phyloP scores from a whole-genome alignment of 352 stramenopile genomes.

The Phytophthora quininea region DNA sequence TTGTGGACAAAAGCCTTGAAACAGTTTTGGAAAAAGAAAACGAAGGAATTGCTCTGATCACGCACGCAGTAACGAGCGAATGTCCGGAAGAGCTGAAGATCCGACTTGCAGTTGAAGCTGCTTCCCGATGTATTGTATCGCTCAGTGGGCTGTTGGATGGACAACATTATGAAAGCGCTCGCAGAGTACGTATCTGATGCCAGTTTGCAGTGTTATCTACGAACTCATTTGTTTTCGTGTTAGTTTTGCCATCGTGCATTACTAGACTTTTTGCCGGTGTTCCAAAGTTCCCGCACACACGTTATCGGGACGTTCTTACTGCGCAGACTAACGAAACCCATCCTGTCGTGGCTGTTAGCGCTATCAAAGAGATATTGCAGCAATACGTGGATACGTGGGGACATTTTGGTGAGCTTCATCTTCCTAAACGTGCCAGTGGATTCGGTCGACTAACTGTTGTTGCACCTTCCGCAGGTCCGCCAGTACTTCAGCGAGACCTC shows the following conservation, averaged over 20 bases:
- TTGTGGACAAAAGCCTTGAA: slow-evolving; percentile 45
- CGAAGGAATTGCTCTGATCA: slow-evolving; percentile 45
- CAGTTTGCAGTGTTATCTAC: background rate
- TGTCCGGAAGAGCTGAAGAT: slow-evolving; percentile 60
- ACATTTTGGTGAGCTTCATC: slow-evolving; percentile 45
- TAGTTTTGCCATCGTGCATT: slow-evolving; percentile 58
- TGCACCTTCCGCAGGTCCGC: slow-evolving; percentile 24
- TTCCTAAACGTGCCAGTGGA: background rate
- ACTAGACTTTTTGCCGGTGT: slow-evolving; percentile 64
- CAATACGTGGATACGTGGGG: slow-evolving; percentile 70
- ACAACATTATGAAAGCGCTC: slow-evolving; percentile 57
- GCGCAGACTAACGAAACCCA: slow-evolving; percentile 15
- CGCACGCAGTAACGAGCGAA: slow-evolving; percentile 45
- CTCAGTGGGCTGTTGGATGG: slow-evolving; percentile 37
- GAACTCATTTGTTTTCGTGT: background rate
- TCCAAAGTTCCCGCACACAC: slow-evolving; percentile 61
- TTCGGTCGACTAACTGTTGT: background rate
- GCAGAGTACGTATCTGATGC: slow-evolving; percentile 39
- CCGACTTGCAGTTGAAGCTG: slow-evolving; percentile 59
- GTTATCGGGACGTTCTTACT: slow-evolving; percentile 35
- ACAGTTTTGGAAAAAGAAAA: slow-evolving; percentile 54
- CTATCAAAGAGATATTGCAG: slow-evolving; percentile 37
- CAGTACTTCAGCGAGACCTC: slow-evolving; percentile 57
- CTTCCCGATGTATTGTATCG: slow-evolving; percentile 25
- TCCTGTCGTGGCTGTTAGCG: slow-evolving; percentile 25